Conservation (phyloP, 441 rosid species). For the Hura crepitans region DNA sequence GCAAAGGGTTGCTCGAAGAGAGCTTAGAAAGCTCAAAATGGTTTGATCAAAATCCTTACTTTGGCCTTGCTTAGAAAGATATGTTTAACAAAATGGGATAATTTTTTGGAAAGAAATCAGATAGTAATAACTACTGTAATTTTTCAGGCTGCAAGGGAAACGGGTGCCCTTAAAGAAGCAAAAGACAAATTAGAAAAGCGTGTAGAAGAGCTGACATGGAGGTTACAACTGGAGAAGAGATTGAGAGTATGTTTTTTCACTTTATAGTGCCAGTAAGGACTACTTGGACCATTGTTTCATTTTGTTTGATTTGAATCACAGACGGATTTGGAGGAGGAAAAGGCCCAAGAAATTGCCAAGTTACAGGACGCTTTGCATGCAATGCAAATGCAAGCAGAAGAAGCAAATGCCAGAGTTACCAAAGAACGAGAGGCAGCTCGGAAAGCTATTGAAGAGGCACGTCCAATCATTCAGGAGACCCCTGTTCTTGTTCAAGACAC, state of each 20-base stretch:
- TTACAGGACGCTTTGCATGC: conserved; percentile 67
- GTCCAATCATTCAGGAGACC: conserved; percentile 73
- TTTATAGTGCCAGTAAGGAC: background rate
- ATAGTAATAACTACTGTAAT: conserved; percentile 18
- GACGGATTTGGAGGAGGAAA: conserved; percentile 95
- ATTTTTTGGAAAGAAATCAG: conserved; percentile 20
- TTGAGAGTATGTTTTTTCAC: conserved; percentile 58
- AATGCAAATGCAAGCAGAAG: conserved; percentile 69
- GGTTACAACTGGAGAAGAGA: conserved; percentile 92
- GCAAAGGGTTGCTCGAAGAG: conserved; percentile 86
- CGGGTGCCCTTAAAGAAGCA: conserved; percentile 97
- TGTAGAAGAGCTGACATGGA: conserved; percentile 99
- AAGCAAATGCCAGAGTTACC: conserved; percentile 60
- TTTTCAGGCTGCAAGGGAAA: conserved; percentile 92
- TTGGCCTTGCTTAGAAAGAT: conserved; percentile 16
- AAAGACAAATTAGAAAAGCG: conserved; percentile 98
- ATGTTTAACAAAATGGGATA: conserved; percentile 3
- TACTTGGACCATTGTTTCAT: conserved; percentile 9
- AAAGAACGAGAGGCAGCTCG: conserved; percentile 86
- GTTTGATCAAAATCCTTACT: conserved; percentile 38
- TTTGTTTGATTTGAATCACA: conserved; percentile 33
- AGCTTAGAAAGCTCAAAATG: conserved; percentile 93
- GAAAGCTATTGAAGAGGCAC: conserved; percentile 86
- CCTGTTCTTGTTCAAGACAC: conserved; percentile 85
- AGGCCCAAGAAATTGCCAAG: conserved; percentile 80